phyloP scores from a whole-genome alignment of 1,284 basidiomycete species.

The Malassezia dermatis region DNA sequence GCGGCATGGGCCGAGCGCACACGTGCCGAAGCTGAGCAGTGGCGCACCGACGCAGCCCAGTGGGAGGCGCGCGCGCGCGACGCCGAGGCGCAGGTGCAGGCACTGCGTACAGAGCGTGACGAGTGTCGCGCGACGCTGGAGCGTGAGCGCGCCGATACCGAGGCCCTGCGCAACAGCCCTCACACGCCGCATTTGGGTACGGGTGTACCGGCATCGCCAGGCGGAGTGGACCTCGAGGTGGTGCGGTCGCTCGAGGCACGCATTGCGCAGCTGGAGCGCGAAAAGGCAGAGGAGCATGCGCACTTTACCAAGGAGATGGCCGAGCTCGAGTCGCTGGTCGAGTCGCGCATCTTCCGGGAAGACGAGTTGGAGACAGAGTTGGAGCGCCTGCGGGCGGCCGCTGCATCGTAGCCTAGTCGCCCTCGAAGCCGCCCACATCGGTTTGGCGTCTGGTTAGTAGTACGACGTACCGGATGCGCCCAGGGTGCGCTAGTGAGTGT shows the following conservation, averaged over 20 bases:
- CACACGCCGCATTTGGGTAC: slow-evolving; percentile 50
- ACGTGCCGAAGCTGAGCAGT: slow-evolving; percentile 53
- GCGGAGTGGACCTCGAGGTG: slow-evolving; percentile 48
- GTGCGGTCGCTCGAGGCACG: slow-evolving; percentile 33
- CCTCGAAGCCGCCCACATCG: slow-evolving; percentile 14
- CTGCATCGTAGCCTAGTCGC: neutral
- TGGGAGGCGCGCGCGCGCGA: slow-evolving; percentile 54
- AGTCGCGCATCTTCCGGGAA: slow-evolving; percentile 37
- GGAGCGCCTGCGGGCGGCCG: slow-evolving; percentile 19
- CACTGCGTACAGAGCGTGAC: slow-evolving; percentile 67
- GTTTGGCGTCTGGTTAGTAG: slow-evolving; percentile 4
- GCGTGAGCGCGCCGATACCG: slow-evolving; percentile 81
- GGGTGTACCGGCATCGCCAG: slow-evolving; percentile 21
- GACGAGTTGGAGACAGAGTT: slow-evolving; percentile 33
- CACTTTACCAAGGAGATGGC: slow-evolving; percentile 31
- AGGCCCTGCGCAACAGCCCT: slow-evolving; percentile 60
- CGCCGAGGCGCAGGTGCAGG: slow-evolving; percentile 45
- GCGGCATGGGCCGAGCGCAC: slow-evolving; percentile 59
- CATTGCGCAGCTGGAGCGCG: slow-evolving; percentile 37
- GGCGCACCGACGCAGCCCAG: slow-evolving; percentile 56
- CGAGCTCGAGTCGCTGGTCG: slow-evolving; percentile 36
- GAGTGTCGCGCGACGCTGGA: slow-evolving; percentile 82
- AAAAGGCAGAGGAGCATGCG: slow-evolving; percentile 32
- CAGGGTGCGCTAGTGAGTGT: slow-evolving; percentile 1
- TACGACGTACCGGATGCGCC: neutral